Base-by-base conservation (phyloP, 1,284 basidiomycete species). In the Rhodotorula sp. region DNA sequence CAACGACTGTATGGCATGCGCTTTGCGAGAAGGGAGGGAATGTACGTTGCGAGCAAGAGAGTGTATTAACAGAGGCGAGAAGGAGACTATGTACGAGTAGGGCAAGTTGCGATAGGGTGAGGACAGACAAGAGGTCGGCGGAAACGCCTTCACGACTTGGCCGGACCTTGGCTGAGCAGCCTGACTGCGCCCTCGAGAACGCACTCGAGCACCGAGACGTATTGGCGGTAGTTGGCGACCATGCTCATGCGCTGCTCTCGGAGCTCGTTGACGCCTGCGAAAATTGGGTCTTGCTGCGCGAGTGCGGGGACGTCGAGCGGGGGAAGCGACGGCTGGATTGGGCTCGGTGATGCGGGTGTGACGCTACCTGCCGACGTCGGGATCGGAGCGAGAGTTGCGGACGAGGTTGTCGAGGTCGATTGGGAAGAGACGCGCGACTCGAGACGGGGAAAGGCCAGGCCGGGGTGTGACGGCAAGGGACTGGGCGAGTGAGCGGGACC, bases 201-300 rank as follows among this genome's bases (percentile, higher is more conserved):
- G 55, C 72, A 75, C 53, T 76, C 72, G 62, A 77, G 64, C 15
- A 76, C 72, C 48, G 72, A 77, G 19, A 76, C 74, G 57, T 74
- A 79, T 63, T 79, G 78, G 1, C 76, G 65, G 34, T 72, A 75
- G 66, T 78, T 79, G 39, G 78, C 78, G n/a, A 79, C 76, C 74
- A 77, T 78, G 57, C 72, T 74, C 78, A 79, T 79, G 24, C 78
- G 74, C 58, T 78, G 77, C 65, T 76, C 74, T 22, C 78, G 68
- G 47, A 78, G 61, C 53, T 76, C 73, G 59, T 78, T 72, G 53
- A 77, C 74, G 10, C 75, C 65, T 0, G 71, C 67, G 32, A 65
- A 71, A 20, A 76, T 64, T 13, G 76, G 76, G 30, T 78, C 74
- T 56, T 39, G n/a, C 39, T 56, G 63, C 11, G 30, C 61, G 56